A percentile compares a stretch with the other conserved stretches of the same genome.
Evolutionary conservation across 1,284 basidiomycete genomes (phyloP).

Genomic region (Puccinia coronata): DNA sequence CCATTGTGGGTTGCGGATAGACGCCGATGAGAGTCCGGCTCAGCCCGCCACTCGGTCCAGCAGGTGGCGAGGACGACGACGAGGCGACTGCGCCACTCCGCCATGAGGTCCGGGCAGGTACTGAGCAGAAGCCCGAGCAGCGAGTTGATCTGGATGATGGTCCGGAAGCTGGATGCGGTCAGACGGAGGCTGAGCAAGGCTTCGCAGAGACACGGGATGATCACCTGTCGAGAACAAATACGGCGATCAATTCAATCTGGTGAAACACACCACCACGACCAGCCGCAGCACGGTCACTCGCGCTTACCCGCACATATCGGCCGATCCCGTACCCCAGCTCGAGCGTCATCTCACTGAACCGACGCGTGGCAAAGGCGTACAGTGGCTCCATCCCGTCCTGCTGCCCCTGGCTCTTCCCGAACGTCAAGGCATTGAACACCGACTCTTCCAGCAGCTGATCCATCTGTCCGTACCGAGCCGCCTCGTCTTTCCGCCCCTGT

Average conservation of each 20-base stretch:
- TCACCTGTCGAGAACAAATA: conserved; percentile 7
- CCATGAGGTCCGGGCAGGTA: background rate
- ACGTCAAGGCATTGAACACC: conserved; percentile 3
- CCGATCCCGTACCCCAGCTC: conserved; percentile 8
- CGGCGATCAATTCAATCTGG: background rate
- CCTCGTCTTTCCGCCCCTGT: background rate
- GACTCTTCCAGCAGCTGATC: conserved; percentile 12
- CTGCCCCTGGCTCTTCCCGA: background rate
- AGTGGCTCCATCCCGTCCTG: background rate
- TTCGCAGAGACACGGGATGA: conserved; percentile 17
- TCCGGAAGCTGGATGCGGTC: background rate
- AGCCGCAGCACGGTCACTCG: background rate
- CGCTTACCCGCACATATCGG: conserved; percentile 31
- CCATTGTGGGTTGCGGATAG: background rate
- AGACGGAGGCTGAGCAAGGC: background rate
- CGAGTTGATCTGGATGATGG: conserved; percentile 1
- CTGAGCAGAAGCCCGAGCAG: background rate
- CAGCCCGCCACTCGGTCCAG: background rate
- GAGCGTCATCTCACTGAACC: background rate
- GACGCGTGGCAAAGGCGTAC: background rate
- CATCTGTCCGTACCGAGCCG: conserved; percentile 12
- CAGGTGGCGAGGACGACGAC: background rate
- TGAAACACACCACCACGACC: background rate
- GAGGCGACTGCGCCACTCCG: conserved; percentile 21
- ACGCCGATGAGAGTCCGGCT: background rate